Evolutionary conservation across 345 rosid genomes (phyloP).

Genomic region (Cochlearia excelsa): DNA sequence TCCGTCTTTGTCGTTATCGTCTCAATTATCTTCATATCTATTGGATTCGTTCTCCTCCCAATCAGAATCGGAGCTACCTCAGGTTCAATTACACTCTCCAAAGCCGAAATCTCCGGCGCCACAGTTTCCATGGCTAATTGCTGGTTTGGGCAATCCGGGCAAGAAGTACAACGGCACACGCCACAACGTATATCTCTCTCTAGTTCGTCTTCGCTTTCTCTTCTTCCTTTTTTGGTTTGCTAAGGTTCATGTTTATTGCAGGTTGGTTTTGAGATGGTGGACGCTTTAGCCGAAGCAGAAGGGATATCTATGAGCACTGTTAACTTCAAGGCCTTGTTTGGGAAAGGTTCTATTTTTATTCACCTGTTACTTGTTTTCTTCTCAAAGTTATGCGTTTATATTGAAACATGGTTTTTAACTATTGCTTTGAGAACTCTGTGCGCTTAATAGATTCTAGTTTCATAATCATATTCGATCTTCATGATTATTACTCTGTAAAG

Average conservation of each 20-base stretch:
- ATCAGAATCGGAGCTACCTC: slow-evolving; percentile 21
- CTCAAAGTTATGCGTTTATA: not conserved
- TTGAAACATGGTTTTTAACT: not conserved
- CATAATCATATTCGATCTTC: not conserved
- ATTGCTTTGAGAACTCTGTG: not conserved
- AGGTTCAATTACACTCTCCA: slow-evolving; percentile 7
- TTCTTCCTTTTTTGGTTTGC: not conserved
- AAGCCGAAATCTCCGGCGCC: slow-evolving; percentile 42
- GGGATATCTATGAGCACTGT: slow-evolving; percentile 67
- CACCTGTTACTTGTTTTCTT: not conserved
- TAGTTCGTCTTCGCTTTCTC: not conserved
- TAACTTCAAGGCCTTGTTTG: slow-evolving; percentile 66
- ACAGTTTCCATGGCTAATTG: slow-evolving; percentile 71
- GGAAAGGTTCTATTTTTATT: slow-evolving; percentile 53
- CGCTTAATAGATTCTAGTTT: slow-evolving; percentile 9
- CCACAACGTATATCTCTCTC: slow-evolving; percentile 51
- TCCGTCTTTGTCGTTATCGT: slow-evolving; percentile 27
- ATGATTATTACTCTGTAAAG: not conserved
- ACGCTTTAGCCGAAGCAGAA: slow-evolving; percentile 81
- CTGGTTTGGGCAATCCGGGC: slow-evolving; percentile 92
- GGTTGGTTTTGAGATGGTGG: slow-evolving; percentile 93
- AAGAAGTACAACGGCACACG: slow-evolving; percentile 73
- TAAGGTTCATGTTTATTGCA: slow-evolving; percentile 26
- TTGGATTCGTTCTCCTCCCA: slow-evolving; percentile 20
- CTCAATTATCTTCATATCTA: slow-evolving; percentile 20